Base-by-base conservation (phyloP, 129 eudicot species). In the Lonicera japonica region DNA sequence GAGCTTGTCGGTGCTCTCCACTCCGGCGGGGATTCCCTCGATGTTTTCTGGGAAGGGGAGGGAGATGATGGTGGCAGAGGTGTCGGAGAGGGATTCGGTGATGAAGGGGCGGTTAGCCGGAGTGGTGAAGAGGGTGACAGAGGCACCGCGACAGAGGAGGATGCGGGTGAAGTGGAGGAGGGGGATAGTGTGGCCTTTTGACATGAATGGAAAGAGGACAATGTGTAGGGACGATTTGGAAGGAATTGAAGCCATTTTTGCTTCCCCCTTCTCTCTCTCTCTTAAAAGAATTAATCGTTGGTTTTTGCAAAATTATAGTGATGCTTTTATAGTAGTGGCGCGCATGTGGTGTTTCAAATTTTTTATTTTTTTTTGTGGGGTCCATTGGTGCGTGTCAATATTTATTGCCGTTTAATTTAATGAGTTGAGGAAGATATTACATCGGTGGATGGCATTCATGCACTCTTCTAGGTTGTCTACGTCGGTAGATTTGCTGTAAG, bases 171-270 rank as follows among this genome's bases (percentile, higher is more conserved):
- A 73, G 77, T 77, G 84, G 47, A 82, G 83, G 16, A 88, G 54
- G 2, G 96, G 94, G 58, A 88, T 82, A 6, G 82, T 82, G 70
- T 85, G 96, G 78, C 96, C 95, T 77, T 85, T 89, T 56, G 96
- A 67, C 94, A 88, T 82, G 80, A 88, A 88, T 0, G 96, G 96
- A 23, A 85, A 88, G 15, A 88, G 34, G 29, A 82, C 66, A 4
- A 81, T 6, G 45, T 82, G 88, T 9, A 50, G 76, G 43, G 61
- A 6, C 52, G 77, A 23, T 15, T 23, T n/a, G 0, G 8, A 29
- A 24, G 10, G 36, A 56, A 45, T 14, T 41, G 55, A 7, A 25
- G 29, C 65, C 73, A 58, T 47, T 29, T 43, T 43, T 1, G 50
- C 50, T 43, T 29, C 50, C 8, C 50, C 50, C 50, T 43, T 11